These are phyloP conservation scores for Aspergillus costaricaensis DNA, from an alignment of 2,329 filamentous ascomycete species.

Conservation along the genomic window DNA sequence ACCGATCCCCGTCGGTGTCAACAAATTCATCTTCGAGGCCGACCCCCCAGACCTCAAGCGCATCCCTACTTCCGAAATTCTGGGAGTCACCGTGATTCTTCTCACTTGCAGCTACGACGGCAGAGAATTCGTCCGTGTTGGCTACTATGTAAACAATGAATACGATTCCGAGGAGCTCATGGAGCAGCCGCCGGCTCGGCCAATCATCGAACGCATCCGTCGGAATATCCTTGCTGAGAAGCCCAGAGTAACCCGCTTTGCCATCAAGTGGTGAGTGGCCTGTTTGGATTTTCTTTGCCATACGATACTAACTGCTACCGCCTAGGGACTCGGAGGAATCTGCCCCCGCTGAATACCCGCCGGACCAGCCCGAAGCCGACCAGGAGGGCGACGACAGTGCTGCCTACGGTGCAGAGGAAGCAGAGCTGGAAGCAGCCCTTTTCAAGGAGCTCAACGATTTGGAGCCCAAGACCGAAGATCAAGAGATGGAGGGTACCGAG, in stretches of 20 bases:
- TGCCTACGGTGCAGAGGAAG: conserved; percentile 88
- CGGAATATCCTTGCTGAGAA: conserved; percentile 96
- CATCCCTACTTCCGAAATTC: conserved; percentile 92
- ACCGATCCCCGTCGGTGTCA: conserved; percentile 94
- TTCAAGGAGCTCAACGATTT: conserved; percentile 54
- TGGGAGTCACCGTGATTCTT: conserved; percentile 95
- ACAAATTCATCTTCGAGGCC: conserved; percentile 98
- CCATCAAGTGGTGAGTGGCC: conserved; percentile 86
- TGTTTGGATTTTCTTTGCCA: neutral
- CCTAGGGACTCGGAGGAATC: conserved; percentile 94
- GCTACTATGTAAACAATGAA: conserved; percentile 99
- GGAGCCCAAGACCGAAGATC: conserved; percentile 58
- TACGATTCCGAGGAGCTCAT: conserved; percentile 90
- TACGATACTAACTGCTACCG: neutral
- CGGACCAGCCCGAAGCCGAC: conserved; percentile 96
- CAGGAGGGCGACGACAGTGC: conserved; percentile 77
- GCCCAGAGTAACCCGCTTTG: conserved; percentile 93
- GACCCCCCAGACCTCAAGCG: conserved; percentile 85
- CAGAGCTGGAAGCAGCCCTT: conserved; percentile 67
- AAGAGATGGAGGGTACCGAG: conserved; percentile 74
- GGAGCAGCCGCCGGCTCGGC: conserved; percentile 87
- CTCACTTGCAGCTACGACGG: conserved; percentile 95
- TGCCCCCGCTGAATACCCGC: conserved; percentile 92
- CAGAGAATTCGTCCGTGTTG: conserved; percentile 94
- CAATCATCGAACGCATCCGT: conserved; percentile 85